phyloP scores from a whole-genome alignment of 2,329 filamentous ascomycete species.

The Scolecobasidium constrictum region DNA sequence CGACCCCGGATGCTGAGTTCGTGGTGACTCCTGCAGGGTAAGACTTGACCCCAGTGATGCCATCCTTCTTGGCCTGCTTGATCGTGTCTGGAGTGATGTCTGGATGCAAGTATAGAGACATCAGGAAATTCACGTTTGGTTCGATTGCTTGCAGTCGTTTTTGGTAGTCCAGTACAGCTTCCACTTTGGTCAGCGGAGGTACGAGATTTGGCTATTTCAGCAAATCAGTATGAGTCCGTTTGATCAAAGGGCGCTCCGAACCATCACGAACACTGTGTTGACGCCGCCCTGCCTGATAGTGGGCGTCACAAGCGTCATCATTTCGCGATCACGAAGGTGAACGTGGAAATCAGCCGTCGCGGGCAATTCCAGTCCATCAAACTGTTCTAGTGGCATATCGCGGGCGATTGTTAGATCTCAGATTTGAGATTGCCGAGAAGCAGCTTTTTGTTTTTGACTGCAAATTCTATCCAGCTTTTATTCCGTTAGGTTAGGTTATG shows the following conservation, averaged over 20 bases:
- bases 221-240: slow-evolving; percentile 5
- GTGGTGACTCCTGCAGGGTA: slow-evolving; percentile 48
- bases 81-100: slow-evolving; percentile 45
- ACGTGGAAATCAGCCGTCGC: slow-evolving; percentile 41
- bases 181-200: slow-evolving; percentile 38
- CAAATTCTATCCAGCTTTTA: too few relatives aligned
- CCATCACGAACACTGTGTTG: slow-evolving; percentile 44
- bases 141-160: slow-evolving; percentile 32
- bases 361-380: slow-evolving; percentile 33
- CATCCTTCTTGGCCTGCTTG: slow-evolving; percentile 58
- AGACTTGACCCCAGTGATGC: slow-evolving; percentile 62
- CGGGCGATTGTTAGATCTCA: too few relatives aligned
- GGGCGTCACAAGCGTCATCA: slow-evolving; percentile 39
- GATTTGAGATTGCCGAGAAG: too few relatives aligned
- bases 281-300: slow-evolving; percentile 41
- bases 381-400: slow-evolving; percentile 30
- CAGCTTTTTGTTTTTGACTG: too few relatives aligned
- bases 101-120: slow-evolving; percentile 41
- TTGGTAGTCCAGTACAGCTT: slow-evolving; percentile 36
- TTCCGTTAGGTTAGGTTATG: too few relatives aligned
- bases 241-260: slow-evolving; percentile 17
- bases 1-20: slow-evolving; percentile 55
- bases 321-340: slow-evolving; percentile 40
- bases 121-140: slow-evolving; percentile 38
- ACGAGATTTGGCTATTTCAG: slow-evolving; percentile 35